A percentile compares a stretch with the other conserved stretches of the same genome.
Evolutionary conservation across 257 asterid genomes (phyloP).

Genomic region (Solanum lignicaule): DNA sequence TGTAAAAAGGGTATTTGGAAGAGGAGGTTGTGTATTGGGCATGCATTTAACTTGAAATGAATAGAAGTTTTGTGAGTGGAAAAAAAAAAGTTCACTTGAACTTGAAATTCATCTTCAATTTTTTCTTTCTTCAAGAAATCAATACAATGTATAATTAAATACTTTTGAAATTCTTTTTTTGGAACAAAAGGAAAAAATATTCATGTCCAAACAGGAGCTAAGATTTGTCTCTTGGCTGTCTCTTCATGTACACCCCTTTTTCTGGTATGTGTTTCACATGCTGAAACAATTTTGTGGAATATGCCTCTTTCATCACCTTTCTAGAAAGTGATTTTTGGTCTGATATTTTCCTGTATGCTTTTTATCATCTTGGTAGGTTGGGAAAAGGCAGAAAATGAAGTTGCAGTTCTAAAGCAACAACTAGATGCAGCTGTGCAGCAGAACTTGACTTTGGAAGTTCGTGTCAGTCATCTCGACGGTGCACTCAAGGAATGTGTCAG

Average conservation of each 20-base stretch:
- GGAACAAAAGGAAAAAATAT: background rate
- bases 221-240: background rate
- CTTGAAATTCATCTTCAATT: background rate
- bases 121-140: background rate
- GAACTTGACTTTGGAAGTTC: slow-evolving; percentile 52
- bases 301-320: background rate
- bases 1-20: background rate
- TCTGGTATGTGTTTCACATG: background rate
- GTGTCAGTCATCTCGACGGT: slow-evolving; percentile 64
- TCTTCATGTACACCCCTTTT: background rate
- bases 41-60: background rate
- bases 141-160: background rate
- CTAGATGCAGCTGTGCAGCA: slow-evolving; percentile 62
- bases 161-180: background rate
- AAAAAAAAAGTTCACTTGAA: background rate
- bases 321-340: background rate
- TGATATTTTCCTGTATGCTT: background rate
- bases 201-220: background rate
- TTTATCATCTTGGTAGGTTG: slow-evolving; percentile 35
- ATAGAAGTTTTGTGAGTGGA: background rate
- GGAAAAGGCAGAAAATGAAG: slow-evolving; percentile 84
- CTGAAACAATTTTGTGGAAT: background rate
- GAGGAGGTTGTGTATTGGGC: background rate
- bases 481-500: slow-evolving; percentile 75
- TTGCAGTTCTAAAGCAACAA: slow-evolving; percentile 46